phyloP scores from a whole-genome alignment of 495 filamentous ascomycete genomes.

The Tuber aestivum region DNA sequence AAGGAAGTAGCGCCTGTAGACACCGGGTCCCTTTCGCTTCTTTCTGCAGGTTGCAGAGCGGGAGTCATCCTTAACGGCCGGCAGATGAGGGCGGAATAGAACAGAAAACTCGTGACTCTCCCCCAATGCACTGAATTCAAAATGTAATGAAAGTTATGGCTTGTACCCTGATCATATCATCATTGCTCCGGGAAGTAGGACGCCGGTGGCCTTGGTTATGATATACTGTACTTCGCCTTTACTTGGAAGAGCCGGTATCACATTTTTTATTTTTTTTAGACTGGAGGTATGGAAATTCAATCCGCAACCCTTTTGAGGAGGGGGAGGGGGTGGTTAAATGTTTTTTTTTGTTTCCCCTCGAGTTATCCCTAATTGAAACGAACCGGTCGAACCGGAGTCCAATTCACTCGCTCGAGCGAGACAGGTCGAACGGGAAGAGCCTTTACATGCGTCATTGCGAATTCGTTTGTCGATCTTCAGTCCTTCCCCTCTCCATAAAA shows the following conservation, averaged over 20 bases:
- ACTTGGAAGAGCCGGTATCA: not conserved
- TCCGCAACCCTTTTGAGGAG: not conserved
- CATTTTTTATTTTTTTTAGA: not conserved
- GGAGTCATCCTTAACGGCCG: not conserved
- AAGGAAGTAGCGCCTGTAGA: not conserved
- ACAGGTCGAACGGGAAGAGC: not conserved
- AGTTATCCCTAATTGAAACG: not conserved
- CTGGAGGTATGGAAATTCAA: not conserved
- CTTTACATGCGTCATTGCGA: slow-evolving; percentile 20
- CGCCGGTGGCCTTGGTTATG: not conserved
- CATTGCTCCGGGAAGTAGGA: not conserved
- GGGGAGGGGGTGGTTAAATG: not conserved
- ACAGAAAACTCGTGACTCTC: not conserved
- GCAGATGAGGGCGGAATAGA: not conserved
- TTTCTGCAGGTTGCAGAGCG: slow-evolving; percentile 1
- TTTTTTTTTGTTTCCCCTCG: not conserved
- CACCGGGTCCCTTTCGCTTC: not conserved
- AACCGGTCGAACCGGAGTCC: not conserved
- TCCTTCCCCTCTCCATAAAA: not conserved
- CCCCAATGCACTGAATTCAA: not conserved
- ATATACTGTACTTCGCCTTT: not conserved
- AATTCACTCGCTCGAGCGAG: not conserved
- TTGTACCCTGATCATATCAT: not conserved
- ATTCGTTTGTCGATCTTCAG: not conserved
- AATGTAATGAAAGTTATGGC: not conserved